These are phyloP conservation scores for Santalum album DNA, from an alignment of 164 flowering plant genomes.

Conservation along the genomic window DNA sequence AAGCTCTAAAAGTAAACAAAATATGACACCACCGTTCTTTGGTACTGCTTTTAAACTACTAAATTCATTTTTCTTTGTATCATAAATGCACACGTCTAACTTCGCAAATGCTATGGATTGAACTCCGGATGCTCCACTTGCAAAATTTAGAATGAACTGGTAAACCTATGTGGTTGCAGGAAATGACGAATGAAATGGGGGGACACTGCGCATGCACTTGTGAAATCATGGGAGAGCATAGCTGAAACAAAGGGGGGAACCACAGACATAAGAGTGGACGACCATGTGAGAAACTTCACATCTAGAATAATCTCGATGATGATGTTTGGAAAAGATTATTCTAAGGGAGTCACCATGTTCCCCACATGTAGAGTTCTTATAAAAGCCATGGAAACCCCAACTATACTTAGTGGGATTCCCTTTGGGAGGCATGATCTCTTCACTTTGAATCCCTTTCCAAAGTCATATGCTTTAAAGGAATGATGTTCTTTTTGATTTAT, in stretches of 20 bases:
- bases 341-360: constrained; percentile 13
- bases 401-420: constrained; percentile 13
- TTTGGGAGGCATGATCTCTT: constrained; percentile 11
- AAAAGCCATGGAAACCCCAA: constrained; percentile 9
- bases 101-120: too few relatives aligned
- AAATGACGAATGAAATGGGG: constrained; percentile 11
- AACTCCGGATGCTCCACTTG: too few relatives aligned
- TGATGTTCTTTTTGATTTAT: too few relatives aligned
- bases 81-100: too few relatives aligned
- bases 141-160: too few relatives aligned
- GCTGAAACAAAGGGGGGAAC: constrained; percentile 1
- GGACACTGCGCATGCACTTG: constrained; percentile 8
- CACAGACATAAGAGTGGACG: constrained; percentile 12
- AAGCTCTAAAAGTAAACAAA: too few relatives aligned
- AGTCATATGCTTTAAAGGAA: too few relatives aligned
- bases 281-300: constrained; percentile 14
- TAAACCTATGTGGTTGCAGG: constrained; percentile 5
- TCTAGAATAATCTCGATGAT: constrained; percentile 16
- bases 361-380: constrained; percentile 9
- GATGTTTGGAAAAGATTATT: constrained; percentile 14
- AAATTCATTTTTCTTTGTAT: too few relatives aligned
- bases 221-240: constrained; percentile 16
- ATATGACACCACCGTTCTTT: too few relatives aligned
- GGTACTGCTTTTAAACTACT: too few relatives aligned
- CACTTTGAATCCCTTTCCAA: too few relatives aligned